Base-by-base conservation (phyloP, 2,329 filamentous ascomycete species). In the Penicillium sp. region DNA sequence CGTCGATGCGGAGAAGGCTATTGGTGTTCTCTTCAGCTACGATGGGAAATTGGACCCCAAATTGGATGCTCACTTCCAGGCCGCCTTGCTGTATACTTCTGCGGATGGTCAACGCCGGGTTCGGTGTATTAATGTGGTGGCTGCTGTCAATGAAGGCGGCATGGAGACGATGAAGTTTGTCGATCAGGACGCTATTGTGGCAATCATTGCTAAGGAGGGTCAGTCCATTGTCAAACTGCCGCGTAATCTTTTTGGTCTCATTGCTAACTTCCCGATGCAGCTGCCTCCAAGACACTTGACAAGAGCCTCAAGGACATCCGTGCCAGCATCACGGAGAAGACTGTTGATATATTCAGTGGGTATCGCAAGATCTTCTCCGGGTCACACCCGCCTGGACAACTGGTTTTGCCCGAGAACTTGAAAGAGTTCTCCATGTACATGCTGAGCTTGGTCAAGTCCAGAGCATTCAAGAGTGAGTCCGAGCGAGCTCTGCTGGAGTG, bases 381-480 rank as follows among this genome's bases (percentile, higher is more conserved):
- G 58, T 85, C 87, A 2, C 91, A 96, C 70, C 94, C 95, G 9
- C 91, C 93, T 1, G 91, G 92, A 5, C 93, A 99, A 76, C 85
- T 99, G 33, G 92, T 99, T 33, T 87, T 99, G 77, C 95, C 95
- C 0, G 95, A 99, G 78, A 91, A 94, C 66, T 84, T 99, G 33
- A 98, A 98, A 74, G 95, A 99, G 73, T 93, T 96, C 69, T 88
- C 90, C 70, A 98, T 99, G 92, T 98, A 95, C 76, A 91, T 96
- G 78, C 87, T 99, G 10, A 89, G 90, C 50, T 80, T 98, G 63
- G 79, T 96, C 73, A 99, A 99, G 77, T 93, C 87, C 57, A 87
- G 95, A 58, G 93, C 94, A 2, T 92, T 98, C 80, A 98, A 98
- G 80, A 85, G 80, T 81, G 69, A 62, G 68, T 58, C 31, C 31